Evolutionary conservation across 768 basidiomycete species (phyloP).

Genomic region (Thelephora aurantiotincta): DNA sequence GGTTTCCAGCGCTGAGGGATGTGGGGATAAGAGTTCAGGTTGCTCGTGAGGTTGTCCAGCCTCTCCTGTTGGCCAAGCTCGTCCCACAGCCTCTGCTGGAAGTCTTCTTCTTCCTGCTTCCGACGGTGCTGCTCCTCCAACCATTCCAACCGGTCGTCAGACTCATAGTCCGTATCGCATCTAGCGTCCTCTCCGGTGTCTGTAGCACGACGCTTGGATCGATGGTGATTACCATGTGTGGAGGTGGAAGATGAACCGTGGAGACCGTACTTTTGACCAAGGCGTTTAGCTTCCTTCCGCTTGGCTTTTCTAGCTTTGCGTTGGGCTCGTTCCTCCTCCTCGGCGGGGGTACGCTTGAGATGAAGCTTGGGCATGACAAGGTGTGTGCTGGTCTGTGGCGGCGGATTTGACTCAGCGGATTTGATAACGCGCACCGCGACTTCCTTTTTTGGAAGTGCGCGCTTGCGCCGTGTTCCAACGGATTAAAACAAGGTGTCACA

Average conservation of each 20-base stretch:
- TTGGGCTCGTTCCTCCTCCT: conserved; percentile 21
- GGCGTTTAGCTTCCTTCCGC: conserved; percentile 28
- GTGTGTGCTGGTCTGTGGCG: background rate
- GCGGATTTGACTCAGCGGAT: background rate
- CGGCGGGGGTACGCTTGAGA: conserved; percentile 24
- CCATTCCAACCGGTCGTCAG: conserved; percentile 11
- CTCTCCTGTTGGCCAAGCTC: conserved; percentile 64
- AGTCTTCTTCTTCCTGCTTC: conserved; percentile 39
- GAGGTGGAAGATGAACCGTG: background rate
- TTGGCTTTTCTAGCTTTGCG: conserved; percentile 34
- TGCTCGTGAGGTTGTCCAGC: conserved; percentile 46
- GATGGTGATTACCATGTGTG: conserved; percentile 11
- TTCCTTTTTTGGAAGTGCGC: background rate
- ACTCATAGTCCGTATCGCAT: conserved; percentile 2
- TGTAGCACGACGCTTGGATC: conserved; percentile 13
- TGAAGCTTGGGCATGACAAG: conserved; percentile 18
- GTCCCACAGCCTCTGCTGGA: conserved; percentile 59
- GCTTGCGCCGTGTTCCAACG: too few species aligned
- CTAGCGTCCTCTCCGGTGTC: conserved; percentile 10
- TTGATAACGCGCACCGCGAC: background rate
- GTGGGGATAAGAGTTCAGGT: conserved; percentile 54
- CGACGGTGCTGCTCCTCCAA: background rate
- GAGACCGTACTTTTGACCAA: background rate
- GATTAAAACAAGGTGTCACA: too few species aligned
- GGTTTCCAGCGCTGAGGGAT: conserved; percentile 58